Conservation (phyloP, 768 basidiomycete genomes). For the Rhodotorula toruloides region DNA sequence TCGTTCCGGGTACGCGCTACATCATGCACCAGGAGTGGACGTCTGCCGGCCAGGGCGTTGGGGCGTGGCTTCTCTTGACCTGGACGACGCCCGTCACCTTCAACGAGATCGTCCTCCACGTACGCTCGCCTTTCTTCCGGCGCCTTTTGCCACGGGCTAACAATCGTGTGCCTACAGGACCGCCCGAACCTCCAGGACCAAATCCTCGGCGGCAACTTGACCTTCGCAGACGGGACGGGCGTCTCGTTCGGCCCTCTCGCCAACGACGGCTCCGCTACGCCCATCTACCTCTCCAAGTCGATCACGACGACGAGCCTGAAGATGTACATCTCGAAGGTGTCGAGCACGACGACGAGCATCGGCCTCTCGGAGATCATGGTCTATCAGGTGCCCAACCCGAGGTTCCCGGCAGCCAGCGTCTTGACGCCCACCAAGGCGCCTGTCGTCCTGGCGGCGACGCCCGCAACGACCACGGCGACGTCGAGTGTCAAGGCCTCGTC, state of each 20-base stretch:
- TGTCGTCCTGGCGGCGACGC: neutral
- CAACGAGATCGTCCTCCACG: conserved; percentile 30
- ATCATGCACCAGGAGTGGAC: conserved; percentile 26
- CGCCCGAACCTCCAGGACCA: conserved; percentile 25
- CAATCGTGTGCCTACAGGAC: conserved; percentile 2
- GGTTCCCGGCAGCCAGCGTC: too few species aligned
- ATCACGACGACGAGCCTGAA: neutral
- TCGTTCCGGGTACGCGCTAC: neutral
- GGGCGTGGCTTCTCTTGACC: conserved; percentile 10
- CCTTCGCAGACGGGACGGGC: conserved; percentile 18
- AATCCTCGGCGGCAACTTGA: conserved; percentile 23
- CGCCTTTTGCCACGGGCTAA: neutral
- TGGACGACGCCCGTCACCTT: conserved; percentile 17
- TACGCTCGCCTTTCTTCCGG: neutral
- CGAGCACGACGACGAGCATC: conserved; percentile 4
- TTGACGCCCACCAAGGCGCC: too few species aligned
- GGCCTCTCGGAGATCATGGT: conserved; percentile 23
- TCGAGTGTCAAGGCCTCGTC: neutral
- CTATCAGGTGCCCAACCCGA: conserved; percentile 9
- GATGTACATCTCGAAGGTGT: conserved; percentile 19
- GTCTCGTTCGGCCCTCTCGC: conserved; percentile 17
- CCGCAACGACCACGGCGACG: neutral
- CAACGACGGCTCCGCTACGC: conserved; percentile 18
- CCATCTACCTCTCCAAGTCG: conserved; percentile 16
- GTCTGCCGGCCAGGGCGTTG: neutral